Evolutionary conservation across 176 grass and related monocot genomes (phyloP).

Genomic region (Puya raimondii): DNA sequence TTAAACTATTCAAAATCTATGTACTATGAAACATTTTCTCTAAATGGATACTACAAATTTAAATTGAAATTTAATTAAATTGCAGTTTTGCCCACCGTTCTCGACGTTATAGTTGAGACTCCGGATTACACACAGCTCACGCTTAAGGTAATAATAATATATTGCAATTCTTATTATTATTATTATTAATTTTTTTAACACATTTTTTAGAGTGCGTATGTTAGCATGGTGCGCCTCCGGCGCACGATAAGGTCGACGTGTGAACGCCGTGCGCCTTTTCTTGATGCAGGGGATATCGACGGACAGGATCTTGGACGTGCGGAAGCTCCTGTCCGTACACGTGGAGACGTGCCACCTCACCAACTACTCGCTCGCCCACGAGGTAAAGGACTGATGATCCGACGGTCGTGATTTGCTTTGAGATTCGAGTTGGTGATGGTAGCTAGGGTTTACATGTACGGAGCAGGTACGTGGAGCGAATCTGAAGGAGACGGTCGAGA

Average conservation of each 20-base stretch:
- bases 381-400: conserved; percentile 33
- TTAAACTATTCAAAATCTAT: too few relatives aligned
- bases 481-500: conserved; percentile 75
- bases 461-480: conserved; percentile 53
- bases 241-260: background rate
- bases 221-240: background rate
- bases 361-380: conserved; percentile 71
- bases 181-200: background rate
- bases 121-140: conserved; percentile 77
- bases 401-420: background rate
- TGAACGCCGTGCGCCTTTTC: background rate
- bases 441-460: background rate
- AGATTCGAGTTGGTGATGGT: conserved; percentile 12
- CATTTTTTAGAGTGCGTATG: background rate
- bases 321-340: conserved; percentile 75
- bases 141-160: conserved; percentile 54
- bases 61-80: conserved; percentile 13
- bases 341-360: conserved; percentile 87
- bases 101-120: conserved; percentile 79
- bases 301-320: conserved; percentile 67
- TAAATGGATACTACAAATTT: too few relatives aligned
- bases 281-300: conserved; percentile 73
- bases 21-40: too few relatives aligned
- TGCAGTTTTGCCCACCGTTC: conserved; percentile 73
- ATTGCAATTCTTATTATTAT: too few relatives aligned